Conservation (phyloP, 2,329 filamentous ascomycete genomes). For the Chaetomium sp. region DNA sequence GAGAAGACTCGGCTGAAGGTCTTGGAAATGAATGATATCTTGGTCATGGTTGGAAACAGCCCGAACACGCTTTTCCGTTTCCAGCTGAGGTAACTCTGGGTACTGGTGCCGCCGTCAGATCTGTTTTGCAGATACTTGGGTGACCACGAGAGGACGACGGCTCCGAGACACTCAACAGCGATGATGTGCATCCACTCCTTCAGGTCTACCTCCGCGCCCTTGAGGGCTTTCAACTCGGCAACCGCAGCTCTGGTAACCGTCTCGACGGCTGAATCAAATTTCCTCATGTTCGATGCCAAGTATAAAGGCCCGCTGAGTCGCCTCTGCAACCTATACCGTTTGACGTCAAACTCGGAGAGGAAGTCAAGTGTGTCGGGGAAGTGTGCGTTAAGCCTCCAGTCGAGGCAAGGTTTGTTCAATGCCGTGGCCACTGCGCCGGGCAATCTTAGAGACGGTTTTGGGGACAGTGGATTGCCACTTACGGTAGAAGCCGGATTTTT, state of each 20-base stretch:
- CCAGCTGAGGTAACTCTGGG: conserved; percentile 54
- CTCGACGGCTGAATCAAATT: conserved; percentile 48
- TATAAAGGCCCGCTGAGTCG: conserved; percentile 54
- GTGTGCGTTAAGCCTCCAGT: conserved; percentile 42
- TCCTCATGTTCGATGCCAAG: conserved; percentile 46
- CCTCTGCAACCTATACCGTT: conserved; percentile 52
- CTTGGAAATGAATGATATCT: conserved; percentile 45
- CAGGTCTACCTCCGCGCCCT: conserved; percentile 49
- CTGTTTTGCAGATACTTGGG: conserved; percentile 49
- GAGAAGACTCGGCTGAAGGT: conserved; percentile 45
- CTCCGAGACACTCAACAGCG: conserved; percentile 54
- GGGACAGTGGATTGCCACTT: conserved; percentile 26
- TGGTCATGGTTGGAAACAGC: conserved; percentile 49
- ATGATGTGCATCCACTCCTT: conserved; percentile 61
- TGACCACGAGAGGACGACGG: conserved; percentile 55
- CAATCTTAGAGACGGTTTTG: conserved; percentile 1
- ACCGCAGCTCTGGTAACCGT: conserved; percentile 44
- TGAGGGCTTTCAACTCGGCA: conserved; percentile 41
- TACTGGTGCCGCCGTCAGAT: conserved; percentile 52
- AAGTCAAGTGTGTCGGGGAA: conserved; percentile 54
- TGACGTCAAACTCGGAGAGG: conserved; percentile 51
- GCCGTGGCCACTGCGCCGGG: conserved; percentile 49
- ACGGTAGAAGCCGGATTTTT: conserved; percentile 58
- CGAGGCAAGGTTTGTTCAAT: conserved; percentile 47
- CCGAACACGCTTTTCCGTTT: conserved; percentile 56